Evolutionary conservation across 1,284 basidiomycete species (phyloP), one percentile per base, ranked within the genome.

Genomic region (Exobasidium rhododendri): DNA sequence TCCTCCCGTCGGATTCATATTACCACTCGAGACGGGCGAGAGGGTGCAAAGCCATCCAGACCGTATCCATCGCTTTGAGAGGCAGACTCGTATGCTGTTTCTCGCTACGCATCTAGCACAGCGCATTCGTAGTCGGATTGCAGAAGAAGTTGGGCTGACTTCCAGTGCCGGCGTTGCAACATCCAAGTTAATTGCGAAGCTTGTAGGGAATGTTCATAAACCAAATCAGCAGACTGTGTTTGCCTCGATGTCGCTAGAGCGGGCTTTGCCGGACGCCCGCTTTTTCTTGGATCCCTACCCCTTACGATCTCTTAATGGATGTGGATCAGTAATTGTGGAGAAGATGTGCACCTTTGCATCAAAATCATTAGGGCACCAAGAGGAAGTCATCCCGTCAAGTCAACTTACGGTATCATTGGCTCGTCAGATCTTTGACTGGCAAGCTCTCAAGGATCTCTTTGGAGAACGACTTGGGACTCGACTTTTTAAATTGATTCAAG

Each of bases 81-180:
- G 56, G 59, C 17, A 22, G 50, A n/a, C 62, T 64, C 46, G 60
- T 11, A 56, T 67, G 11, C 64, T 73, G 58, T 49, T 67, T 1
- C 49, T 65, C 11, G 79, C 77, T 2, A 71, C 80, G 2, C 77
- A 81, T 30, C 64, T 82, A 0, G 80, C 80, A 1, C 56, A 56
- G 29, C 72, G 78, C 52, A 60, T 82, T 4, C 64, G 80, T 6
- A 59, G 65, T 2, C 56, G 69, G 6, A 74, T 82, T 20, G 64
- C 65, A n/a, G 51, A 67, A n/a, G 62, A 77, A 32, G 67, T 81
- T 17, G 75, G 75, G 2, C 70, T 82, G 43, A 79, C 78, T 1
- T 77, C 78, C 11, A 80, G 79, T 1, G 80, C 77, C 0, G 81
- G 80, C 0, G 69, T 82, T 7, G 75, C 77, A 7, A 70, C 70